Evolutionary conservation across 345 rosid genomes (phyloP).

Genomic region (Cardamine occulta): DNA sequence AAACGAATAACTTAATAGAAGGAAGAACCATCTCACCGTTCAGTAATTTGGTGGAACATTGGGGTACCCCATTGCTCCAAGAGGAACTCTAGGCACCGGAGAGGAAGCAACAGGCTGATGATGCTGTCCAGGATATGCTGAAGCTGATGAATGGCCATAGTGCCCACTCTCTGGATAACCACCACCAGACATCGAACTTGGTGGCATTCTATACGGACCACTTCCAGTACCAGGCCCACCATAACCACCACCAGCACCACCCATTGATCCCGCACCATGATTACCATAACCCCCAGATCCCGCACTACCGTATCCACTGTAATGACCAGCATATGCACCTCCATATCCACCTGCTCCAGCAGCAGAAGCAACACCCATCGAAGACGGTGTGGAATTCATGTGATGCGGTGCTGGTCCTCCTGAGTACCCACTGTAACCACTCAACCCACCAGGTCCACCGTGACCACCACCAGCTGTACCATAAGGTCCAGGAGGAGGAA

Average conservation of each 20-base stretch:
- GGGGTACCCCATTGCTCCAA: conserved; percentile 69
- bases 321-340: conserved; percentile 51
- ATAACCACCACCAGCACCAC: conserved; percentile 44
- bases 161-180: conserved; percentile 72
- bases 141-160: conserved; percentile 58
- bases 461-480: conserved; percentile 50
- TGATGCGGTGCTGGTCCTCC: conserved; percentile 60
- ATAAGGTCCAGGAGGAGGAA: conserved; percentile 54
- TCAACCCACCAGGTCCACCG: conserved; percentile 47
- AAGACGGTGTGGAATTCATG: conserved; percentile 57
- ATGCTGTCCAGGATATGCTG: conserved; percentile 67
- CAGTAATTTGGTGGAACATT: conserved; percentile 74
- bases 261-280: conserved; percentile 38
- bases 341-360: conserved; percentile 54
- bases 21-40: conserved; percentile 52
- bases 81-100: conserved; percentile 73
- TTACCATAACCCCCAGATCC: conserved; percentile 60
- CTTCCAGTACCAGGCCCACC: conserved; percentile 57
- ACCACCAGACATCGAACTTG: conserved; percentile 61
- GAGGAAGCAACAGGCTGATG: conserved; percentile 70
- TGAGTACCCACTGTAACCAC: conserved; percentile 52
- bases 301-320: conserved; percentile 65
- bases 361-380: conserved; percentile 42
- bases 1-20: background rate
- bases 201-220: conserved; percentile 65